These are phyloP conservation scores for Straminergon stramineum DNA, from an alignment of 225 moss, liverwort and hornwort species.

Conservation along the genomic window DNA sequence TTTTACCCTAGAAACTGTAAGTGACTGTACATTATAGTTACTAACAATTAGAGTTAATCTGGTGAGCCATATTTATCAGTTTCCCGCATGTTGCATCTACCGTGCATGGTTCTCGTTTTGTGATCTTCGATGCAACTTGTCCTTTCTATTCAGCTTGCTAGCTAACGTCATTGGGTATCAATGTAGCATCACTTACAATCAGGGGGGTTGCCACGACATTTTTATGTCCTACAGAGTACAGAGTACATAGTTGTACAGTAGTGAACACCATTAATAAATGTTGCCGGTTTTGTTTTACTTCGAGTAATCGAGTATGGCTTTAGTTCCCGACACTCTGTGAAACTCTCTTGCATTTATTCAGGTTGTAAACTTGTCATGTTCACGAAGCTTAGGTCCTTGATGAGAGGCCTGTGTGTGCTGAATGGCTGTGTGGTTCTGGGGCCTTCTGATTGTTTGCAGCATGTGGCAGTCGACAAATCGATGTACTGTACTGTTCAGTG, in stretches of 20 bases:
- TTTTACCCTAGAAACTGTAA: neutral
- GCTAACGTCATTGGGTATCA: constrained; percentile 2
- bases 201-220: neutral
- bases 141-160: constrained; percentile 17
- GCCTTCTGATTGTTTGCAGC: neutral
- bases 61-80: neutral
- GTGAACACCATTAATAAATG: constrained; percentile 25
- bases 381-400: neutral
- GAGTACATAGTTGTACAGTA: constrained; percentile 28
- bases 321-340: neutral
- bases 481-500: neutral
- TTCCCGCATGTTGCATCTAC: neutral
- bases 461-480: neutral
- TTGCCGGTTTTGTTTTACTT: neutral
- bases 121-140: constrained; percentile 3
- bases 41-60: constrained; percentile 11
- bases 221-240: neutral
- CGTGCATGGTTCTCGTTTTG: neutral
- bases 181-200: neutral
- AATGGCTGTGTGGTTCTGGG: too few relatives aligned
- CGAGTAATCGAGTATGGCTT: neutral
- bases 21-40: constrained; percentile 27
- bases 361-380: neutral
- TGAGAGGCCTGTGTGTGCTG: neutral
- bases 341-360: neutral